Conservation (phyloP, 257 asterid species). For the Scutellaria baicalensis region DNA sequence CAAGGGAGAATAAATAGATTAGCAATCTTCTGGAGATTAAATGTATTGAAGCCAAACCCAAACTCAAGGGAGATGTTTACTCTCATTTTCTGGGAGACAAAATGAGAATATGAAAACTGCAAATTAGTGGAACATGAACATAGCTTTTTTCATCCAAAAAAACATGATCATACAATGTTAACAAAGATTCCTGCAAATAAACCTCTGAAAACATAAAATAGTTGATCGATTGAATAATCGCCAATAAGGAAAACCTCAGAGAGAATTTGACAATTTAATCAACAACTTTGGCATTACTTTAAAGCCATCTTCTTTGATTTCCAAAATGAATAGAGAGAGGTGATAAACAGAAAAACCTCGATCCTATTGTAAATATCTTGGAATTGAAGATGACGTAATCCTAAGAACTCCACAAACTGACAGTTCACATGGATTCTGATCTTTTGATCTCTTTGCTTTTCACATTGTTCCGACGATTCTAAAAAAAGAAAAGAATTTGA, state of each 20-base stretch:
- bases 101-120: background rate
- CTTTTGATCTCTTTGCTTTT: background rate
- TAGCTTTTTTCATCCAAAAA: background rate
- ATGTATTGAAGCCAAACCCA: background rate
- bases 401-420: background rate
- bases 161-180: background rate
- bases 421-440: background rate
- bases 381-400: background rate
- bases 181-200: background rate
- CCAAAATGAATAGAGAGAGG: background rate
- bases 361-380: conserved; percentile 1
- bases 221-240: background rate
- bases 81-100: background rate
- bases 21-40: too few relatives aligned
- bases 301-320: background rate
- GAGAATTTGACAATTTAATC: background rate
- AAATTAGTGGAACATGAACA: background rate
- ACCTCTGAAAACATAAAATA: background rate
- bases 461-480: background rate
- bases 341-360: background rate
- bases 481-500: background rate
- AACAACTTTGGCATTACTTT: background rate
- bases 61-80: background rate
- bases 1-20: background rate
- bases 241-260: background rate